Base-by-base conservation (phyloP, 2,329 filamentous ascomycete species). In the Leptographium radiaticola region DNA sequence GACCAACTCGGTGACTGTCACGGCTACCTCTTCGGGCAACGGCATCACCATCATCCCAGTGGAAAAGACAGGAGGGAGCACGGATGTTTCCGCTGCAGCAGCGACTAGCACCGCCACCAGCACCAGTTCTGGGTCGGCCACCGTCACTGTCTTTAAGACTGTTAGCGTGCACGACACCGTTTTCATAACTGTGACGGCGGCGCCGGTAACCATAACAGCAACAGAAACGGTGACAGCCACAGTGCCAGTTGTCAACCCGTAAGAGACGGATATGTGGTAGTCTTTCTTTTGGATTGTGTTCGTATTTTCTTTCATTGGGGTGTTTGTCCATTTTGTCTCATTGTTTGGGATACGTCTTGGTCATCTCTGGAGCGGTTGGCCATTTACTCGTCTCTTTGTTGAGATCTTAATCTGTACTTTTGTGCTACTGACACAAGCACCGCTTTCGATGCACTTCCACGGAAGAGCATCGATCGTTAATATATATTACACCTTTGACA, bases 91-190 rank as follows among this genome's bases (percentile, higher is more conserved):
- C 18, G 25, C 49, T 18, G 20, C 31, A 3, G 13, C 38, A 43
- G 47, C 11, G 18, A 40, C 16, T 12, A 15, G 11, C 38, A 38
- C 16, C 34, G 39, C 31, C 16, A 39, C 49, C 15, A 51, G 43
- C 43, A 20, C 11, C 2, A 45, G 13, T 11, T 25, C n/a, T 33
- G 34, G 33, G 10, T 38, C 44, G 6, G 44, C 45, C 18, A 54
- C 54, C 1, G 54, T 52, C 31, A 56, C 57, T 5, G 30, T 49
- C n/a, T n/a, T 46, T 7, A 30, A 47, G 39, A 56, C 55, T 1
- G 48, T 54, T 15, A 57, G 40, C 36, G 48, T 58, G 42, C 54
- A 58, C 54, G 56, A 58, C 51, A 59, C 57, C 0, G 56, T 57
- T 45, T 12, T 55, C 43, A 6, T 50, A 1, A 55, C 51, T 1